Evolutionary conservation across 2,329 filamentous ascomycete genomes (phyloP), one percentile per base, ranked within the genome.

Genomic region (Colletotrichum noveboracense): DNA sequence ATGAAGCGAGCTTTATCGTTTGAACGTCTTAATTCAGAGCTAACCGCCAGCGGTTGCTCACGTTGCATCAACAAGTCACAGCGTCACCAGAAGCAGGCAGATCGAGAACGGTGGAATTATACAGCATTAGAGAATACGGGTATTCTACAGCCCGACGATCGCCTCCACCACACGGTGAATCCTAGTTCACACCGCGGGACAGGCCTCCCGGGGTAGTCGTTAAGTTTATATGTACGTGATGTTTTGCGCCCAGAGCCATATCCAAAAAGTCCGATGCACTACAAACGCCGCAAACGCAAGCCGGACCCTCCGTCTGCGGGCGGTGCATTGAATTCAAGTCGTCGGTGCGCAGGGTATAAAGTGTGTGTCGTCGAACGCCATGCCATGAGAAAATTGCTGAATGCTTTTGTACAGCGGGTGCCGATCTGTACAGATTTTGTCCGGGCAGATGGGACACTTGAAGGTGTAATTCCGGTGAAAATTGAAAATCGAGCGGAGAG

Each of bases 111-210:
- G n/a, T 71, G 73, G 80, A 83, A 83, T 84, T 84, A 84, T 83
- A 84, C 82, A 84, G 81, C 82, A 84, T 79, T 81, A 83, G 79
- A 84, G 83, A 83, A 82, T 82, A 81, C 79, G 79, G 70, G 55
- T 78, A 77, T 76, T 77, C 72, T 66, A 75, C 75, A 75, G 56
- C 72, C 75, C 66, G 58, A 64, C 64, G 61, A 71, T 56, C 72
- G 72, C 75, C 71, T 69, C 66, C 74, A 73, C 74, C 64, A 69
- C 64, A 66, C 70, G 74, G 74, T 76, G 74, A 73, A 52, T 73
- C 64, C 70, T 68, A 26, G 64, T 76, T 69, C 70, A 69, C 74
- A 74, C 70, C 73, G 70, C 65, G 64, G 70, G 64, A 76, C 65
- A 65, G 74, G 70, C 70, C 52, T 76, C 70, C 74, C 74, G 65